Conservation (phyloP, 2,329 filamentous ascomycete species). For the Stenocarpella maydis region DNA sequence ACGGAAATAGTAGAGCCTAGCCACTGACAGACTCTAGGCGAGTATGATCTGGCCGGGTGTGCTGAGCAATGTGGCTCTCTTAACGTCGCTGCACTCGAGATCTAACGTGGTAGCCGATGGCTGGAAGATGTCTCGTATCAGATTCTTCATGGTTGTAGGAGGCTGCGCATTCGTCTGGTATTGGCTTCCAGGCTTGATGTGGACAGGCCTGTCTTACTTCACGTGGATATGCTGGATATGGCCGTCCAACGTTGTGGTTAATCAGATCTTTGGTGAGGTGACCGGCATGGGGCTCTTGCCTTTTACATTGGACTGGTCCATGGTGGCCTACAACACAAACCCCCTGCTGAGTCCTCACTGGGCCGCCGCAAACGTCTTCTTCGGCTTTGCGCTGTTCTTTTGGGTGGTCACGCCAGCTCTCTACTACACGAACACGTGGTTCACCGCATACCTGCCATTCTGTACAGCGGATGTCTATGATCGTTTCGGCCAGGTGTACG, state of each 20-base stretch:
- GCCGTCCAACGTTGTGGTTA: slow-evolving; percentile 67
- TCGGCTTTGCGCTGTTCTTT: slow-evolving; percentile 53
- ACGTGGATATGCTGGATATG: slow-evolving; percentile 69
- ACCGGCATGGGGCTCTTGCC: slow-evolving; percentile 69
- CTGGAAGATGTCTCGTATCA: slow-evolving; percentile 49
- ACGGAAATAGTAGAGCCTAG: too few relatives aligned
- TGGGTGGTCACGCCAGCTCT: slow-evolving; percentile 56
- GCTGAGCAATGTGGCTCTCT: slow-evolving; percentile 48
- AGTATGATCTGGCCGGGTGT: slow-evolving; percentile 50
- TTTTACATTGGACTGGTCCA: slow-evolving; percentile 72
- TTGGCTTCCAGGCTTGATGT: slow-evolving; percentile 70
- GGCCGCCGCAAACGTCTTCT: slow-evolving; percentile 57
- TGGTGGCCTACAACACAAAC: slow-evolving; percentile 49
- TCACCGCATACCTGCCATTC: slow-evolving; percentile 60
- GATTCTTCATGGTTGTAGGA: slow-evolving; percentile 48
- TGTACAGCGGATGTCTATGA: slow-evolving; percentile 62
- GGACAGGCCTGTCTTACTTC: slow-evolving; percentile 68
- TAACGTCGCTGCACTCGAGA: slow-evolving; percentile 48
- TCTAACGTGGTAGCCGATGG: slow-evolving; percentile 48
- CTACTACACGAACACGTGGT: slow-evolving; percentile 59
- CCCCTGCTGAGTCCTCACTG: slow-evolving; percentile 52
- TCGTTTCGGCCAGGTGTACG: slow-evolving; percentile 58
- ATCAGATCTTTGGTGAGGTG: slow-evolving; percentile 71
- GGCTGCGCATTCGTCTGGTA: slow-evolving; percentile 62
- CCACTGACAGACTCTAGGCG: slow-evolving; percentile 35